phyloP scores from a whole-genome alignment of 163 green algal genomes.

The Prototheca wickerhamii region DNA sequence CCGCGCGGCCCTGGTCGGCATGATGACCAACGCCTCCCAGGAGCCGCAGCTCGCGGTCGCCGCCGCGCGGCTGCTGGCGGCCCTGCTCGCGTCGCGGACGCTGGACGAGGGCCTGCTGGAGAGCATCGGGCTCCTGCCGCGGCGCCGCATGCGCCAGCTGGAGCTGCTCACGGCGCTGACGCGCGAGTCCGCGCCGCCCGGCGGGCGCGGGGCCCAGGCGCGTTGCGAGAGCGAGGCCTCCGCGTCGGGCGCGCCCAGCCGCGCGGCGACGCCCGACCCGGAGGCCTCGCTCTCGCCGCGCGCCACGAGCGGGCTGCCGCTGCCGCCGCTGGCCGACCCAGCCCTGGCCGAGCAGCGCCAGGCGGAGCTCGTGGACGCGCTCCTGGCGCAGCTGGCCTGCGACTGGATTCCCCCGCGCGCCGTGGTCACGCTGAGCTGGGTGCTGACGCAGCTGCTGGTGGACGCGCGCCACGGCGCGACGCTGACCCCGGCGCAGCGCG shows the following conservation, averaged over 20 bases:
- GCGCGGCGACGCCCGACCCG: too few species aligned
- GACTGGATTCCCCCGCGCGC: conserved; percentile 38
- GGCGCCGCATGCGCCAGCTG: conserved; percentile 23
- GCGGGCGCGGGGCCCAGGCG: background rate
- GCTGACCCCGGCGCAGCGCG: background rate
- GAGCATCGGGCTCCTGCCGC: conserved; percentile 28
- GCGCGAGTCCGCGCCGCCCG: conserved; percentile 1
- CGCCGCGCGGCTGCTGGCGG: conserved; percentile 27
- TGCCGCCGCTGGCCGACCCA: background rate
- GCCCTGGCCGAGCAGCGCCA: conserved; percentile 2
- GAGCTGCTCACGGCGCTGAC: conserved; percentile 36
- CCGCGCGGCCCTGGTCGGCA: conserved; percentile 19
- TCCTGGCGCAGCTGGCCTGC: conserved; percentile 45
- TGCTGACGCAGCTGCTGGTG: conserved; percentile 58
- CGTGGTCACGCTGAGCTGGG: conserved; percentile 47
- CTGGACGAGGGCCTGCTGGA: conserved; percentile 21
- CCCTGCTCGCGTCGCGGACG: conserved; percentile 12
- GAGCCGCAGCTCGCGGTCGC: conserved; percentile 28
- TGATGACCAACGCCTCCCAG: conserved; percentile 14
- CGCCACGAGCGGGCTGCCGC: background rate
- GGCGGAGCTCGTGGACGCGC: conserved; percentile 32
- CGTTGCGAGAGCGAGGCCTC: background rate
- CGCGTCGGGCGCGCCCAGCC: background rate
- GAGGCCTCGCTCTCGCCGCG: background rate
- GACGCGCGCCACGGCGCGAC: background rate